A percentile compares a stretch with the other conserved stretches of the same genome.
Evolutionary conservation across 129 eudicot genomes (phyloP).

Genomic region (Arctium lappa): DNA sequence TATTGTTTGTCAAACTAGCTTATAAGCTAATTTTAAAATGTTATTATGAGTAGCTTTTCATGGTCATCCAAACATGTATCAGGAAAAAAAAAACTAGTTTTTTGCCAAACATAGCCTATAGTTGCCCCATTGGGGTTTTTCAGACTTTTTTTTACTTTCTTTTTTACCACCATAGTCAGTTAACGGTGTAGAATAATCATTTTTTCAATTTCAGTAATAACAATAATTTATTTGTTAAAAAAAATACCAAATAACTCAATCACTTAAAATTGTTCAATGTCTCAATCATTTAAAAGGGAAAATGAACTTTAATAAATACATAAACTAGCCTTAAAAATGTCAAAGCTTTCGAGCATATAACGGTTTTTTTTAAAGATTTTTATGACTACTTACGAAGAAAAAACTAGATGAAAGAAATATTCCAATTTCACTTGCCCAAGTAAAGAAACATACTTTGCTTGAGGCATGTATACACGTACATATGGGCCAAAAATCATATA

Average conservation of each 20-base stretch:
- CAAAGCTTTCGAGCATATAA: background rate
- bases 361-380: background rate
- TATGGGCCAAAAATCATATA: too few species aligned
- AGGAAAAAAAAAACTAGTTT: too few species aligned
- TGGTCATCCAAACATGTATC: too few species aligned
- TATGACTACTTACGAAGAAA: background rate
- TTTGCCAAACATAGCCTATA: too few species aligned
- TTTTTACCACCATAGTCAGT: background rate
- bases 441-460: slow-evolving; percentile 37
- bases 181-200: background rate
- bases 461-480: background rate
- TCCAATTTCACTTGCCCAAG: slow-evolving; percentile 24
- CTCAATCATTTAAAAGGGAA: background rate
- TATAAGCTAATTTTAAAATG: too few species aligned
- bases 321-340: background rate
- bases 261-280: background rate
- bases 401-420: background rate
- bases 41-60: too few species aligned
- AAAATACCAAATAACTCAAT: too few species aligned
- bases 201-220: background rate
- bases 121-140: background rate
- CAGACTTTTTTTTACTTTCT: background rate
- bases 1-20: too few species aligned
- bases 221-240: background rate
- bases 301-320: background rate